Base-by-base conservation (phyloP, 768 basidiomycete species). In the Boletus tylopilopsis region DNA sequence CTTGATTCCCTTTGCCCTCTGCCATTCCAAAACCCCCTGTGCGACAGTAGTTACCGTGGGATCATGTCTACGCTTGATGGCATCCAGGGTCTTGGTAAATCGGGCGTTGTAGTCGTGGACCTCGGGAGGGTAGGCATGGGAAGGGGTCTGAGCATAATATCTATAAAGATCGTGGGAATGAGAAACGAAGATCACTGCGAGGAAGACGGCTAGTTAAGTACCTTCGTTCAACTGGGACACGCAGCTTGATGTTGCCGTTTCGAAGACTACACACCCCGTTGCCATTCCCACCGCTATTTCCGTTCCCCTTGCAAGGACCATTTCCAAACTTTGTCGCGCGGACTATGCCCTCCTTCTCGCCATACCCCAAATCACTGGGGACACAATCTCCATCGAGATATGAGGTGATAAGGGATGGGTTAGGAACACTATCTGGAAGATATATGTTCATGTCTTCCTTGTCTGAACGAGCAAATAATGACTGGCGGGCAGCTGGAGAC, bases 31-130 rank as follows among this genome's bases (percentile, higher is more conserved):
- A 7, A 99, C 87, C 44, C 94, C 95, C 68, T 95, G 94, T 0
- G 90, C 93, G 50, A 98, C 90, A 13, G 94, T 96, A 4, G 94
- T 94, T 4, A 96, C 96, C 0, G 96, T 97, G 0, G 95, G 94
- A 67, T 98, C 95, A 68, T 99, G 96, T 10, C 96, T 76, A 47
- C 76, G 81, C 74, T 99, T 99, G 76, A 99, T 93, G 22, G 81
- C 71, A 35, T 94, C 87, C 11, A 98, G 77, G 27, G 84, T 69
- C 57, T 85, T 85, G 1, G 95, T 99, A 74, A 99, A 96, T 4
- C 82, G 77, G 27, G 81, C 80, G 67, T 98, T 98, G 72, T 92
- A 96, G 54, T 95, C 93, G 60, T 85, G 84, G 0, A 99, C 81
- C 62, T 94, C 89, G 0, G 95, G 95, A 8, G 95, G 95, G 80